Percentiles rank a stretch among this genome's conserved stretches.
phyloP scores from a whole-genome alignment of 2,329 filamentous ascomycete species.

The Colletotrichum agaves region DNA sequence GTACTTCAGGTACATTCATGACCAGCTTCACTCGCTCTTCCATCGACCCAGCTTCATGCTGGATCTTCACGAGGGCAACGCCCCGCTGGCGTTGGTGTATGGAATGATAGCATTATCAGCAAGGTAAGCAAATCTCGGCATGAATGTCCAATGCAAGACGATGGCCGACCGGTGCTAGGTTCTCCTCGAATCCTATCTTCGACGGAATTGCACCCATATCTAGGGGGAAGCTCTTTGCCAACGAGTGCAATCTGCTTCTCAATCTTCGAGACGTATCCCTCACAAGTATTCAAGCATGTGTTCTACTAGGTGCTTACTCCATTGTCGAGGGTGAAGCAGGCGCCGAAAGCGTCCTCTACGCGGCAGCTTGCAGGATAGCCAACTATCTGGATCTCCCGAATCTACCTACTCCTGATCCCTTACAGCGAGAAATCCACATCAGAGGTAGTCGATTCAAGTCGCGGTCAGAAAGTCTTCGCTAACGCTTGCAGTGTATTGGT shows the following conservation, averaged over 20 bases:
- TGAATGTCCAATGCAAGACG: not conserved
- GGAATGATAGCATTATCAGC: slow-evolving; percentile 43
- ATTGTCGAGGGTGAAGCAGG: slow-evolving; percentile 48
- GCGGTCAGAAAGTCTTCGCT: not conserved
- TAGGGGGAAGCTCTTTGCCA: slow-evolving; percentile 41
- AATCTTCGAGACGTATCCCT: slow-evolving; percentile 49
- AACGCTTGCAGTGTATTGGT: slow-evolving; percentile 38
- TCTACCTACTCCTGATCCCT: slow-evolving; percentile 40
- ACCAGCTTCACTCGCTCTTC: slow-evolving; percentile 48
- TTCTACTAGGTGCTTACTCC: slow-evolving; percentile 49
- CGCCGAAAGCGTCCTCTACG: slow-evolving; percentile 52
- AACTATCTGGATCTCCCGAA: slow-evolving; percentile 50
- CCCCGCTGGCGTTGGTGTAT: slow-evolving; percentile 40
- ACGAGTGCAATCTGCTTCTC: slow-evolving; percentile 42
- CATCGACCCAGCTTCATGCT: slow-evolving; percentile 44
- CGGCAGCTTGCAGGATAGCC: slow-evolving; percentile 49
- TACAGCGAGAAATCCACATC: slow-evolving; percentile 51
- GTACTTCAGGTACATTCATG: slow-evolving; percentile 48
- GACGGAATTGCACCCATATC: slow-evolving; percentile 40
- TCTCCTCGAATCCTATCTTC: slow-evolving; percentile 40
- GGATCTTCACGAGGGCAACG: slow-evolving; percentile 40
- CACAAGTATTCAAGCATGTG: slow-evolving; percentile 51
- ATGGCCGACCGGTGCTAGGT: slow-evolving; percentile 24
- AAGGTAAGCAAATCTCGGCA: slow-evolving; percentile 12
- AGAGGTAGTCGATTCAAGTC: slow-evolving; percentile 39